phyloP scores from a whole-genome alignment of 1,284 basidiomycete species.

The Rhodotorula sp. region DNA sequence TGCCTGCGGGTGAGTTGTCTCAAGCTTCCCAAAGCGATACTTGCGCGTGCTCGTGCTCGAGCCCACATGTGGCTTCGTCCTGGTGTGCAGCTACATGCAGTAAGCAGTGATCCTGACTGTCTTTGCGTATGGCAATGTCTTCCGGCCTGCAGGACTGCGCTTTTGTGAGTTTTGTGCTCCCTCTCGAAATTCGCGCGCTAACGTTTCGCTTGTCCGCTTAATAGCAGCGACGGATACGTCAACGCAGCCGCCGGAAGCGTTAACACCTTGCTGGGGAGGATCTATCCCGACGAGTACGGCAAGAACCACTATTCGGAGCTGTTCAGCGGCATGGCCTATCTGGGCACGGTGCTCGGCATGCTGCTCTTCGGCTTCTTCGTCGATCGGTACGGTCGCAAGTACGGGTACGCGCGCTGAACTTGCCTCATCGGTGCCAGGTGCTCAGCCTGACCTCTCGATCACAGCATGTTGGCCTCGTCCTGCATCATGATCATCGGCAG shows the following conservation, averaged over 20 bases:
- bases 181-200: too few species aligned
- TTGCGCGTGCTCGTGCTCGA: too few species aligned
- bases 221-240: too few species aligned
- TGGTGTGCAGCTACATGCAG: too few species aligned
- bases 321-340: conserved; percentile 63
- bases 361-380: conserved; percentile 64
- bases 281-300: conserved; percentile 27
- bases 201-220: too few species aligned
- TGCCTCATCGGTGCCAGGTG: too few species aligned
- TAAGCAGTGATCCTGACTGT: too few species aligned
- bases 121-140: too few species aligned
- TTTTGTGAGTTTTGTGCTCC: too few species aligned
- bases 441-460: background rate
- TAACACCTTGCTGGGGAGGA: conserved; percentile 25
- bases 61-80: too few species aligned
- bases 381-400: conserved; percentile 69
- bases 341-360: conserved; percentile 65
- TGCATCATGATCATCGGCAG: conserved; percentile 63
- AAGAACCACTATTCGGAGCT: conserved; percentile 21
- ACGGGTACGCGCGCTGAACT: background rate
- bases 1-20: background rate
- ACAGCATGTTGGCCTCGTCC: conserved; percentile 68
- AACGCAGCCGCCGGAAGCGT: conserved; percentile 21
- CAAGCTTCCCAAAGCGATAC: too few species aligned
- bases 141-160: too few species aligned